Percentiles rank a stretch among this genome's conserved stretches.
These are phyloP conservation scores for Fusarium sp. DNA, from an alignment of 2,329 filamentous ascomycete species.

Conservation along the genomic window DNA sequence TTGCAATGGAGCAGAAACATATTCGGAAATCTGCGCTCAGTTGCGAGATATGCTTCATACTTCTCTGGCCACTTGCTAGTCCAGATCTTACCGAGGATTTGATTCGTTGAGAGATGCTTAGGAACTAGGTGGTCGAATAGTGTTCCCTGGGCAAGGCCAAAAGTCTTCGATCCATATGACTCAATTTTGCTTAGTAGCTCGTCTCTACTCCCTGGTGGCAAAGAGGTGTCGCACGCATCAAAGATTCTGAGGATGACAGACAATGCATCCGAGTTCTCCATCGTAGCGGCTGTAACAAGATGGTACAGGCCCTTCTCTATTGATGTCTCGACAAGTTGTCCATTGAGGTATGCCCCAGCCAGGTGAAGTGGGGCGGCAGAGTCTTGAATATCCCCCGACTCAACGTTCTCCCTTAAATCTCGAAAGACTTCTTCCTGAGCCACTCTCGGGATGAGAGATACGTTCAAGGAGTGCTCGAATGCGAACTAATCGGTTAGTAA, in stretches of 20 bases:
- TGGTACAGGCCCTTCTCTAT: neutral
- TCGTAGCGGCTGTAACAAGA: neutral
- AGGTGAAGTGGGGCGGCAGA: neutral
- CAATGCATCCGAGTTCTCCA: neutral
- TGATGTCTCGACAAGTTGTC: neutral
- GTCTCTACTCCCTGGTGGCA: fast-evolving
- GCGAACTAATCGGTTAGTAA: neutral
- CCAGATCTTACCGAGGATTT: neutral
- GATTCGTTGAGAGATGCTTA: neutral
- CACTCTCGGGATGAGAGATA: neutral
- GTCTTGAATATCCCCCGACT: neutral
- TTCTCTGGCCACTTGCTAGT: neutral
- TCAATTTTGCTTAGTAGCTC: neutral
- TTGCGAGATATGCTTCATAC: neutral
- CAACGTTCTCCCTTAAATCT: neutral
- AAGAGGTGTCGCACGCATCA: fast-evolving
- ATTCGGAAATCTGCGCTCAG: neutral
- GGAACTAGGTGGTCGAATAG: neutral
- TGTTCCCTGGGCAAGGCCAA: neutral
- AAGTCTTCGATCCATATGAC: neutral
- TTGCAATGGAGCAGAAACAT: neutral
- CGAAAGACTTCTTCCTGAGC: neutral
- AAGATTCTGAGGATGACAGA: neutral
- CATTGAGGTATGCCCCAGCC: neutral
- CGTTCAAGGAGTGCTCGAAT: neutral